These are phyloP conservation scores for Lachnellula occidentalis DNA, from an alignment of 2,329 filamentous ascomycete species.

Conservation along the genomic window DNA sequence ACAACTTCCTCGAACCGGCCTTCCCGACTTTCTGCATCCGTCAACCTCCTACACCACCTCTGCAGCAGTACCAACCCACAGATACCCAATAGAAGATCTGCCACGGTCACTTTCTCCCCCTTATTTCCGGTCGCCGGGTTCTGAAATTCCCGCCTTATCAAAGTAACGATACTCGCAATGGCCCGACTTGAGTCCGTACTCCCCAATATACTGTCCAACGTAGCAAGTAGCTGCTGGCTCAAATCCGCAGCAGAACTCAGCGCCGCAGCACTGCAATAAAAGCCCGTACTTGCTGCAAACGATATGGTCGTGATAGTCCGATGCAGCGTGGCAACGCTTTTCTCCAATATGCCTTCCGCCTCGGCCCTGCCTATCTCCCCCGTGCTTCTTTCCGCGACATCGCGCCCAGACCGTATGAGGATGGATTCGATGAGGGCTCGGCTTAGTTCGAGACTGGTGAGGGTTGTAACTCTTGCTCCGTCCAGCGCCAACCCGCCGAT, in stretches of 20 bases:
- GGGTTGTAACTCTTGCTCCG: conserved; percentile 33
- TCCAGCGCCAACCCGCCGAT: conserved; percentile 34
- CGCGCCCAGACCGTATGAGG: conserved; percentile 32
- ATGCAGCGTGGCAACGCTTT: conserved; percentile 51
- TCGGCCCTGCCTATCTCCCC: conserved; percentile 44
- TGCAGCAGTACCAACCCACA: conserved; percentile 59
- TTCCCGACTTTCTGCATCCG: conserved; percentile 44
- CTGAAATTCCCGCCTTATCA: conserved; percentile 59
- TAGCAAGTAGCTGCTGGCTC: conserved; percentile 52
- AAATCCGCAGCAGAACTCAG: conserved; percentile 50
- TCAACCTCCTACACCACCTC: conserved; percentile 46
- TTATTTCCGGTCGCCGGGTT: conserved; percentile 55
- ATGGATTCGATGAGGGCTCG: conserved; percentile 35
- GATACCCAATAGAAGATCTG: conserved; percentile 56
- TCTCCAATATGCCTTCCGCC: conserved; percentile 51
- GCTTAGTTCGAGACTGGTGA: conserved; percentile 34
- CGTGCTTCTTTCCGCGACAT: conserved; percentile 29
- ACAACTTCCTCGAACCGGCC: conserved; percentile 50
- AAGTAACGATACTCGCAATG: conserved; percentile 59
- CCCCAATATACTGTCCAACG: conserved; percentile 59
- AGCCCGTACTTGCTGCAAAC: conserved; percentile 57
- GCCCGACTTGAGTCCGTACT: conserved; percentile 65
- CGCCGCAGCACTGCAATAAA: conserved; percentile 51
- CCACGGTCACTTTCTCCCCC: conserved; percentile 54
- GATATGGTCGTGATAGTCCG: conserved; percentile 52